A percentile compares a stretch with the other conserved stretches of the same genome.
Conservation (phyloP, 768 basidiomycete species). For the Trametes gibbosa region DNA sequence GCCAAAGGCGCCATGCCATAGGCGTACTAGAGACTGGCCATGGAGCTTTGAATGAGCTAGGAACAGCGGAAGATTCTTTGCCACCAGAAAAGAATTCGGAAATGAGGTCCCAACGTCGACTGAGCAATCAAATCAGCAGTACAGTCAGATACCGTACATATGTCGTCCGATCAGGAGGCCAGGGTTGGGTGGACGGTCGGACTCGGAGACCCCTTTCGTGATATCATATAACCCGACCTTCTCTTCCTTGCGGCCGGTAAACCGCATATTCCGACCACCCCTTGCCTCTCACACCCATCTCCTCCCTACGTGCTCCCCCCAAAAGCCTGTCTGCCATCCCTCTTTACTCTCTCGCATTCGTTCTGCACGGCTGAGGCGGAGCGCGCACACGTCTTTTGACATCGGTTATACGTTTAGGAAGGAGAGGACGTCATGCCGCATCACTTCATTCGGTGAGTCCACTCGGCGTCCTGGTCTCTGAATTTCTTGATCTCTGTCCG, state of each 20-base stretch:
- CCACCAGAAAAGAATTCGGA: not conserved
- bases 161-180: too few relatives aligned
- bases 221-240: too few relatives aligned
- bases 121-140: too few relatives aligned
- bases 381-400: not conserved
- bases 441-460: constrained; percentile 14
- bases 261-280: not conserved
- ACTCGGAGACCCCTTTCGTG: too few relatives aligned
- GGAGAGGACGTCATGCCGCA: constrained; percentile 8
- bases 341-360: not conserved
- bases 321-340: too few relatives aligned
- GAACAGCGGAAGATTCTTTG: not conserved
- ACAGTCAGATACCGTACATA: too few relatives aligned
- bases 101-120: too few relatives aligned
- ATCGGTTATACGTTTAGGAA: not conserved
- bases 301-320: too few relatives aligned
- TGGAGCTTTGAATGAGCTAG: not conserved
- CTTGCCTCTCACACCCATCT: not conserved
- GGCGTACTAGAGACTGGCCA: too few relatives aligned
- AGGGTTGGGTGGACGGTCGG: too few relatives aligned
- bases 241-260: too few relatives aligned
- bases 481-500: not conserved
- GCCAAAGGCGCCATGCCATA: too few relatives aligned
- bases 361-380: not conserved
- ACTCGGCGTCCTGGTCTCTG: not conserved